Evolutionary conservation across 768 basidiomycete genomes (phyloP), one percentile per base, ranked within the genome.

Genomic region (Solioccasus polychromus): DNA sequence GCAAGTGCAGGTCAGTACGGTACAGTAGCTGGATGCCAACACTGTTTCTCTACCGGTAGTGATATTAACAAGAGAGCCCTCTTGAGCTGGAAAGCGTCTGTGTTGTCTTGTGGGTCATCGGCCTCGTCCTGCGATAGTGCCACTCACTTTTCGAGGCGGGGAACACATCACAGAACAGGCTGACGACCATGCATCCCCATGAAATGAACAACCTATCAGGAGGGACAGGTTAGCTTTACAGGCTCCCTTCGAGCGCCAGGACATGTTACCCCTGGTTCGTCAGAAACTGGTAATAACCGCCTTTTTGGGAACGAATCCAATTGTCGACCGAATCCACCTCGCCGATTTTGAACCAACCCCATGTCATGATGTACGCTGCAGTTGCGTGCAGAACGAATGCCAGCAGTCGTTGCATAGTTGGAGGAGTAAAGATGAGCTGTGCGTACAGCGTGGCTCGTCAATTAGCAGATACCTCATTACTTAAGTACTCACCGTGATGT

Each of bases 211-310:
- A 12, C 35, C 57, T 63, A 31, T 11, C 23, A 18, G 15, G 8
- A 28, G 15, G 1, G 6, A 5, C 15, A 18, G 7, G 39, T 54
- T 11, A 52, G 47, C 10, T 15, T 9, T 45, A 37, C 11, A n/a
- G n/a, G 30, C 22, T 15, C 8, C 22, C 2, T 7, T 1, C 7
- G 7, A 22, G n/a, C n/a, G 28, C 9, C 0, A 10, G 24, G 25
- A 15, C 2, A 34, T 19, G 5, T 39, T 39, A 60, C 88, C 85
- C 86, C 64, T 88, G 80, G 53, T 90, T 85, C 1, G 90, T 92
- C 43, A 92, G 68, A 58, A 78, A 92, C 60, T 84, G 83, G 37
- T 74, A 76, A 52, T 81, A 79, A 1, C 87, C 87, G 2, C 85
- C 84, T 51, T 74, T 77, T 54, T 78, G 79, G 3, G 52, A 44